These are phyloP conservation scores for Lactarius quietus DNA, from an alignment of 768 basidiomycete species.

Conservation along the genomic window DNA sequence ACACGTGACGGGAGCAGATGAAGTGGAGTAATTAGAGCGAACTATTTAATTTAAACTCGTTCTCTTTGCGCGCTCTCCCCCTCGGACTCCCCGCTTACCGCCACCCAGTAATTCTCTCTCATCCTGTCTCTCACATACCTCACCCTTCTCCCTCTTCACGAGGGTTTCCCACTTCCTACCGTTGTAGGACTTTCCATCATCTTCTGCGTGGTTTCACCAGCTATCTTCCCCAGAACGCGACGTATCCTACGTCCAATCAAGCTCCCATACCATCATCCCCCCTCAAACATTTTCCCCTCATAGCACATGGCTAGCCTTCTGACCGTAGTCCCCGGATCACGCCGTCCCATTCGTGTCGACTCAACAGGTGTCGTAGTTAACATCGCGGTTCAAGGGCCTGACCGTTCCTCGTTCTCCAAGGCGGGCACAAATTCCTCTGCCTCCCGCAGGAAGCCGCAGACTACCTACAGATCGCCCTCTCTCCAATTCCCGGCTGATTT, in stretches of 20 bases:
- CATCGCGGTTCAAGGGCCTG: slow-evolving; percentile 16
- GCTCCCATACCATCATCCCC: not conserved
- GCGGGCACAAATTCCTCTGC: slow-evolving; percentile 11
- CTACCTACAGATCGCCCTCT: slow-evolving; percentile 26
- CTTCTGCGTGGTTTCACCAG: not conserved
- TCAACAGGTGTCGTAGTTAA: slow-evolving; percentile 22
- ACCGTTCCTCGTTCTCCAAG: slow-evolving; percentile 16
- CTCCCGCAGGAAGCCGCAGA: slow-evolving; percentile 25
- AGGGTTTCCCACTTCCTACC: not conserved
- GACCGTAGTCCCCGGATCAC: slow-evolving; percentile 25
- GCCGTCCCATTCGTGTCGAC: slow-evolving; percentile 26
- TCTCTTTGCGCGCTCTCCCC: not conserved
- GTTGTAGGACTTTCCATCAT: not conserved
- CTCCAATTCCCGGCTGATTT: slow-evolving; percentile 19
- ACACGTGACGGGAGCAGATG: slow-evolving; percentile 18
- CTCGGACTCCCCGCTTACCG: not conserved
- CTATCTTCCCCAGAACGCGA: not conserved
- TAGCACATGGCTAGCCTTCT: slow-evolving; percentile 20
- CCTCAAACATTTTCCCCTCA: not conserved
- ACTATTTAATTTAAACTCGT: not conserved
- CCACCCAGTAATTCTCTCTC: not conserved
- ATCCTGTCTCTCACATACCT: not conserved
- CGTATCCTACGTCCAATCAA: not conserved
- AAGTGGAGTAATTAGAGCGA: not conserved
- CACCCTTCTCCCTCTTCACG: slow-evolving; percentile 4